A percentile compares a stretch with the other conserved stretches of the same genome.
Evolutionary conservation across 371 early-diverging fungal species (phyloP).

Genomic region (Rhizopus stolonifer): DNA sequence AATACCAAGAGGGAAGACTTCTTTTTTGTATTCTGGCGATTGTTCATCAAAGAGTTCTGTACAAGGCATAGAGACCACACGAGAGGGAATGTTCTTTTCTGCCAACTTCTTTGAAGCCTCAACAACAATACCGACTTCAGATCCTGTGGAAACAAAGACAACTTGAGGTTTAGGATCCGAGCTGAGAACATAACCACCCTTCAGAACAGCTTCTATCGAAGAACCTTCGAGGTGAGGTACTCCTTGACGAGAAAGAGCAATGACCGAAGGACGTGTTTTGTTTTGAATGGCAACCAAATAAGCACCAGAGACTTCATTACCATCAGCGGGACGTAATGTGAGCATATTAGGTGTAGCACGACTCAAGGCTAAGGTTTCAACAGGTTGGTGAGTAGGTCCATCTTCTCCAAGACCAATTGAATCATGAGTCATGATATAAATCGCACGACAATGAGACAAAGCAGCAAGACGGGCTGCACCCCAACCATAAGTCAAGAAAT

Average conservation of each 20-base stretch:
- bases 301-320: slow-evolving; percentile 93
- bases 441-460: slow-evolving; percentile 81
- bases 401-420: slow-evolving; percentile 99
- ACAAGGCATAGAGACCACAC: slow-evolving; percentile 98
- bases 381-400: slow-evolving; percentile 99
- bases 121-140: slow-evolving; percentile 89
- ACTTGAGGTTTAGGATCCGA: slow-evolving; percentile 58
- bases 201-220: slow-evolving; percentile 70
- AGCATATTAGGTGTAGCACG: slow-evolving; percentile 96
- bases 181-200: slow-evolving; percentile 80
- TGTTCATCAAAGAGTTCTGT: slow-evolving; percentile 95
- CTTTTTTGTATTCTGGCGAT: slow-evolving; percentile 76
- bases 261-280: slow-evolving; percentile 75
- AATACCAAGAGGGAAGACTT: slow-evolving; percentile 78
- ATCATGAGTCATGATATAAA: slow-evolving; percentile 99
- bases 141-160: slow-evolving; percentile 90
- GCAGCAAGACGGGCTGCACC: slow-evolving; percentile 95
- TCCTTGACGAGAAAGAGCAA: slow-evolving; percentile 95
- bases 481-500: slow-evolving; percentile 89
- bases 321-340: slow-evolving; percentile 95
- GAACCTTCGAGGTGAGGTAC: slow-evolving; percentile 89
- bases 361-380: slow-evolving; percentile 91
- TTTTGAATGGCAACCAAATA: slow-evolving; percentile 80
- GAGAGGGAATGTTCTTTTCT: slow-evolving; percentile 58
- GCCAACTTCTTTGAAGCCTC: slow-evolving; percentile 79